Base-by-base conservation (phyloP, 352 stramenopile species). In the Peronospora belbahrii region DNA sequence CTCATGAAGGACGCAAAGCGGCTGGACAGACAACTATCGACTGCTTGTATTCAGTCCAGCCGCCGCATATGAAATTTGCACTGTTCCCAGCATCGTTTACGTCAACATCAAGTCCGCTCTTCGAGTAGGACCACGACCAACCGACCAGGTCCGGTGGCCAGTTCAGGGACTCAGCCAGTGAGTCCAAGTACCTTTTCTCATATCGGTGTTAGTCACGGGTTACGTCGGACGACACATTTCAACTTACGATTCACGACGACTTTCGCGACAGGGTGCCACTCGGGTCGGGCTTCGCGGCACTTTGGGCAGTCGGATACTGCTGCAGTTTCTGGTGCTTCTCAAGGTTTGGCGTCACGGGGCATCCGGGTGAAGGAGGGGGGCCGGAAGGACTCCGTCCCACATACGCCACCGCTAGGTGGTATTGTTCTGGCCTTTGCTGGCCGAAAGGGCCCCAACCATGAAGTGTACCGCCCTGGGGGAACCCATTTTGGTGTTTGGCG, bases 31-130 rank as follows among this genome's bases (percentile, higher is more conserved):
- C 5, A 31, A 22, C 7, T 52, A 1, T 52, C 44, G 1, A 34
- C 9, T 1, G 15, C 34, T 8, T 44, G 44, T n/a, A 52, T 52
- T n/a, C 15, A 30, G 28, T 32, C 34, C 35, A 45, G 35, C 23
- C 44, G 34, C n/a, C 44, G 34, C 18, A 52, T 52, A 8, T 52
- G 44, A 30, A 47, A 46, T 14, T 15, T 48, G 6, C 23, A 42
- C 20, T 48, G 47, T 38, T 24, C 4, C 22, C 13, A 37, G 18
- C 37, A 54, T 28, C 37, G 47, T 1, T 19, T 14, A 2, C 32
- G 37, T 6, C 44, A 52, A 13, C 47, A 43, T 1, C 32, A 41
- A 15, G 23, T n/a, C n/a, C n/a, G n/a, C n/a, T n/a, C n/a, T n/a
- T n/a, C n/a, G n/a, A n/a, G n/a, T n/a, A n/a, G n/a, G n/a, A n/a